Percentiles rank a stretch among this genome's conserved stretches.
Conservation (phyloP, 2,329 filamentous ascomycete genomes). For the Pleoardoris graminearum region DNA sequence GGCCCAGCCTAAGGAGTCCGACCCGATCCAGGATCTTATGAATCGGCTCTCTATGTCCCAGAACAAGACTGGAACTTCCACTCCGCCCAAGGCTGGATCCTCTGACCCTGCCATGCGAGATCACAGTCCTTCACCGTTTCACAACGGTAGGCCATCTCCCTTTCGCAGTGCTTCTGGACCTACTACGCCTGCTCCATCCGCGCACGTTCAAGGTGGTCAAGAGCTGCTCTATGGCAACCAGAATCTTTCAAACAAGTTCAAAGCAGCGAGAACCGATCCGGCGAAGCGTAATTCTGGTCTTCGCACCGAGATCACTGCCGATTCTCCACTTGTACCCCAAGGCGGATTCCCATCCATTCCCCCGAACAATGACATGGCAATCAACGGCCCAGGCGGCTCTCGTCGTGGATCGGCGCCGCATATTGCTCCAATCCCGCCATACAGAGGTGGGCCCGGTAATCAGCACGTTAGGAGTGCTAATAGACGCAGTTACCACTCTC, state of each 20-base stretch:
- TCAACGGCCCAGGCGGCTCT: conserved; percentile 17
- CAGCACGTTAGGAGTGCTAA: conserved; percentile 28
- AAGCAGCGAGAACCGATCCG: conserved; percentile 50
- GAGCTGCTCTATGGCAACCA: conserved; percentile 49
- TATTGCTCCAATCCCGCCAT: conserved; percentile 26
- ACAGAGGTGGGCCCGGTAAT: conserved; percentile 29
- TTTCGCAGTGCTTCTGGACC: conserved; percentile 40
- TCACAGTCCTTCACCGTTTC: conserved; percentile 48
- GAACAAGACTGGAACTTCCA: conserved; percentile 27
- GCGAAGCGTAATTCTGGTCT: conserved; percentile 49
- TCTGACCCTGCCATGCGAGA: conserved; percentile 30
- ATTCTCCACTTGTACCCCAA: conserved; percentile 33
- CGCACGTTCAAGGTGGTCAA: conserved; percentile 23
- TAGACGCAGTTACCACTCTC: conserved; percentile 27
- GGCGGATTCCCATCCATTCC: conserved; percentile 28
- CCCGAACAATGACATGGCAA: conserved; percentile 22
- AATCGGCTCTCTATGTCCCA: conserved; percentile 43
- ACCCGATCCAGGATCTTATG: conserved; percentile 52
- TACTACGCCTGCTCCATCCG: conserved; percentile 34
- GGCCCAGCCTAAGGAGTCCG: conserved; percentile 47
- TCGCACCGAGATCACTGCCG: conserved; percentile 48
- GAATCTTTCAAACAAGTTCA: conserved; percentile 55
- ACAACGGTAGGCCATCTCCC: conserved; percentile 34
- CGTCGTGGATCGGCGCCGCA: conserved; percentile 34
- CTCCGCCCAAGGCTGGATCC: conserved; percentile 26